Evolutionary conservation across 495 filamentous ascomycete genomes (phyloP).

Genomic region (Trichodelitschia bisporula): DNA sequence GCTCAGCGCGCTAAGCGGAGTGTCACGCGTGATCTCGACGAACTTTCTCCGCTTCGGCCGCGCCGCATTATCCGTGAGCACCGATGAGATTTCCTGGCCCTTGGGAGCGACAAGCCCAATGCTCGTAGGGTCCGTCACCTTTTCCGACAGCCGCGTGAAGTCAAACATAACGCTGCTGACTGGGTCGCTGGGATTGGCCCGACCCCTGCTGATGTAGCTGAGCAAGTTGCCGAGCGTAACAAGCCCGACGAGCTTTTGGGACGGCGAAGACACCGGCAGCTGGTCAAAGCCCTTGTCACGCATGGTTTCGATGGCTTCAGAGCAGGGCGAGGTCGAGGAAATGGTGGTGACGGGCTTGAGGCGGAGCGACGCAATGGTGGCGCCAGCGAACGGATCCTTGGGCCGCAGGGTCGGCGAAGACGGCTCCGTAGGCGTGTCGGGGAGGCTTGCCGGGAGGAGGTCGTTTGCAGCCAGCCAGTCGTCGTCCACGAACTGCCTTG

Average conservation of each 20-base stretch:
- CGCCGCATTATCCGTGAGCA: constrained; percentile 1
- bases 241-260: constrained; percentile 54
- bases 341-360: constrained; percentile 85
- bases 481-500: constrained; percentile 65
- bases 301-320: constrained; percentile 88
- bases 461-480: constrained; percentile 94
- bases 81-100: too few species aligned
- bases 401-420: constrained; percentile 6
- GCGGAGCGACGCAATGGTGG: constrained; percentile 55
- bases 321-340: constrained; percentile 35
- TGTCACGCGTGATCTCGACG: constrained; percentile 82
- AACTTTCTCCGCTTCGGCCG: constrained; percentile 36
- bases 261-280: constrained; percentile 58
- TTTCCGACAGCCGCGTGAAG: constrained; percentile 62
- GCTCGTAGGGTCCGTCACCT: constrained; percentile 50
- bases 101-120: constrained; percentile 1
- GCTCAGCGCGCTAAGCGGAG: constrained; percentile 56
- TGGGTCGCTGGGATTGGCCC: constrained; percentile 41
- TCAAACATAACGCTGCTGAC: constrained; percentile 91
- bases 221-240: constrained; percentile 90
- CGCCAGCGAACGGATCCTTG: constrained; percentile 37
- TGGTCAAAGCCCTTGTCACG: constrained; percentile 92
- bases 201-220: constrained; percentile 58
- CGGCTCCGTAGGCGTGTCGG: constrained; percentile 16
- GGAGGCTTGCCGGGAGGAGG: constrained; percentile 39